These are phyloP conservation scores for Malus sieversii DNA, from an alignment of 306 rosid genomes.

Conservation along the genomic window DNA sequence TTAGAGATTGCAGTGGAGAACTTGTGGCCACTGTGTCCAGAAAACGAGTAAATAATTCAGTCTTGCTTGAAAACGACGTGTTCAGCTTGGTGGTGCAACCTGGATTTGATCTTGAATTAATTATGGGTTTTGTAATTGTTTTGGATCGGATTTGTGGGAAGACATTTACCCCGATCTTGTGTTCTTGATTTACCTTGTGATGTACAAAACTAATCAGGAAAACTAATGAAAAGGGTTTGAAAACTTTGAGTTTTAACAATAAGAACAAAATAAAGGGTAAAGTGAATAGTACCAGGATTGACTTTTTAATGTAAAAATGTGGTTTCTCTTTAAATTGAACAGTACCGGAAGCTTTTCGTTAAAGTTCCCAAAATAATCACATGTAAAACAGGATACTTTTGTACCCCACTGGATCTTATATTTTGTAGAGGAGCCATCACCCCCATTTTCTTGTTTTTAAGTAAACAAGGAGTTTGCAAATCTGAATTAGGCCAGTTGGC, in stretches of 20 bases:
- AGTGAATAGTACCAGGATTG: too few relatives aligned
- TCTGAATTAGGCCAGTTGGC: too few relatives aligned
- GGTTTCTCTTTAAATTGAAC: too few relatives aligned
- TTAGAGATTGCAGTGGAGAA: constrained; percentile 16
- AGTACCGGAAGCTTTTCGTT: too few relatives aligned
- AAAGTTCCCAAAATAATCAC: not conserved
- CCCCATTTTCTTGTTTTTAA: constrained; percentile 9
- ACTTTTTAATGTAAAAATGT: too few relatives aligned
- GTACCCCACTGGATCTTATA: not conserved
- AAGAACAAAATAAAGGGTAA: too few relatives aligned
- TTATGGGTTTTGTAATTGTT: constrained; percentile 39
- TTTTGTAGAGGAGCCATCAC: not conserved
- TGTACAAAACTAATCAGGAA: not conserved
- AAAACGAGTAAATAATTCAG: constrained; percentile 33
- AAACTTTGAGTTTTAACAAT: too few relatives aligned
- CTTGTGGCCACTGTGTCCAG: constrained; percentile 34
- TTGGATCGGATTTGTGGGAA: constrained; percentile 41
- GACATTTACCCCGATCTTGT: constrained; percentile 32
- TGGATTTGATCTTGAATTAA: constrained; percentile 23
- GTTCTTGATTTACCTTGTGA: constrained; percentile 17
- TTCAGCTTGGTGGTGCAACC: constrained; percentile 36
- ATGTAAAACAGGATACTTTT: not conserved
- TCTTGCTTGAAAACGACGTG: constrained; percentile 36
- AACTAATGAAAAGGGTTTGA: too few relatives aligned
- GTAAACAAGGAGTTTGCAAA: not conserved